phyloP scores from a whole-genome alignment of 2,329 filamentous ascomycete species.

The Trichophyton simii region DNA sequence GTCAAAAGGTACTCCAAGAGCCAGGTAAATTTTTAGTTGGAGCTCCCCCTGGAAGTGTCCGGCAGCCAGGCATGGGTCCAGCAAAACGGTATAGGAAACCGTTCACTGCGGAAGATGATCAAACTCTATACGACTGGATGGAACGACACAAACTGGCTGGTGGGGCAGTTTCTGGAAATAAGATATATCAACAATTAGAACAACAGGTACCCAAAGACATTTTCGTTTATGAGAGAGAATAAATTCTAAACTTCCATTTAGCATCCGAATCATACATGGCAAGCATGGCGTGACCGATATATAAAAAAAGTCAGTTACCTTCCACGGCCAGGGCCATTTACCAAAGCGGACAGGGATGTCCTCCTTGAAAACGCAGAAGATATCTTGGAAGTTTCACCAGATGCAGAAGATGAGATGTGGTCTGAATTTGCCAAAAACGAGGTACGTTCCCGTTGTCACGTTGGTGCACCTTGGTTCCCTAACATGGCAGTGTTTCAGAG shows the following conservation, averaged over 20 bases:
- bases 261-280: slow-evolving; percentile 36
- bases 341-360: slow-evolving; percentile 14
- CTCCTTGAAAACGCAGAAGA: slow-evolving; percentile 16
- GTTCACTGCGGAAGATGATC: slow-evolving; percentile 35
- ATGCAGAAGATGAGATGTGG: slow-evolving; percentile 17
- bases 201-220: slow-evolving; percentile 20
- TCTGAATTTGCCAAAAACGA: slow-evolving; percentile 14
- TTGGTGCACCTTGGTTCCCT: not conserved
- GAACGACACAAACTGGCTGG: slow-evolving; percentile 23
- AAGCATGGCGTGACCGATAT: slow-evolving; percentile 40
- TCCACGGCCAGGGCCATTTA: slow-evolving; percentile 25
- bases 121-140: slow-evolving; percentile 34
- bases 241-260: slow-evolving; percentile 13
- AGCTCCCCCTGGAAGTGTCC: slow-evolving; percentile 29
- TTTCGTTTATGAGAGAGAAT: not conserved
- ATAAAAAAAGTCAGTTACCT: slow-evolving; percentile 28
- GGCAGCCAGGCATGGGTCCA: slow-evolving; percentile 30
- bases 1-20: slow-evolving; percentile 36
- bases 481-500: not conserved
- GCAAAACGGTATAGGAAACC: slow-evolving; percentile 23
- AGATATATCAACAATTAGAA: slow-evolving; percentile 35
- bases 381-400: slow-evolving; percentile 14
- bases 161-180: slow-evolving; percentile 28
- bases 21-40: slow-evolving; percentile 38
- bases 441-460: slow-evolving; percentile 5